These are phyloP conservation scores for Taphrina sp. DNA, from an alignment of 1,139 yeast genomes.

Conservation along the genomic window DNA sequence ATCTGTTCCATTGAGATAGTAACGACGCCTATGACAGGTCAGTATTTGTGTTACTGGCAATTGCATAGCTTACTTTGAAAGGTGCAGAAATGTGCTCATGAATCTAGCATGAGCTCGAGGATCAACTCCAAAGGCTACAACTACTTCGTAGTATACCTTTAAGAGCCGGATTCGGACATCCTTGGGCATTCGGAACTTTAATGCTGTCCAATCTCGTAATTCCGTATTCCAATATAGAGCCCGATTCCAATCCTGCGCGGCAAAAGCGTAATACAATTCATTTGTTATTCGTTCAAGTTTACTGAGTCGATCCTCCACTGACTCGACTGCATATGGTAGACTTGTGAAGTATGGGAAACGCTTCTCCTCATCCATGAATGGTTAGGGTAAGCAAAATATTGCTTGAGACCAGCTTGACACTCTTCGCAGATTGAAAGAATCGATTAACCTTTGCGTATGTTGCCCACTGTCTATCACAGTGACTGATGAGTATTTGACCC, in stretches of 20 bases:
- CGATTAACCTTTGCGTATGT: too few relatives aligned
- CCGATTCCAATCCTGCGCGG: conserved; percentile 71
- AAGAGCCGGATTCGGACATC: conserved; percentile 61
- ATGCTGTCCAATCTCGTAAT: conserved; percentile 70
- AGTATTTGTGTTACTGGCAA: too few relatives aligned
- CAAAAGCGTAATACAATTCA: conserved; percentile 74
- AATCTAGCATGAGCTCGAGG: conserved; percentile 53
- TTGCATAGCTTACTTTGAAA: conserved; percentile 27
- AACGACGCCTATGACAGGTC: conserved; percentile 42
- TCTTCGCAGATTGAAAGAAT: too few relatives aligned
- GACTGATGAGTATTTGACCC: too few relatives aligned
- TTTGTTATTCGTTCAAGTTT: conserved; percentile 76
- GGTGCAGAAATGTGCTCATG: conserved; percentile 31
- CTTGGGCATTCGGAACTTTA: conserved; percentile 81
- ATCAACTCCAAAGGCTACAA: conserved; percentile 70
- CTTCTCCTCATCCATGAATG: conserved; percentile 15
- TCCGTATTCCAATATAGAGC: conserved; percentile 86
- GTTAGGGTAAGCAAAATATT: too few relatives aligned
- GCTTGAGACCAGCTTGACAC: too few relatives aligned
- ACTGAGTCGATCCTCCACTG: conserved; percentile 65
- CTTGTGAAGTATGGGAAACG: conserved; percentile 60
- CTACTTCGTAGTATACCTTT: conserved; percentile 67
- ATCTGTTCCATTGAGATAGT: conserved; percentile 44
- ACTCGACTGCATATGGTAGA: conserved; percentile 76
- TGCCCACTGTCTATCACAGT: too few relatives aligned